Percentiles rank a stretch among this genome's conserved stretches.
phyloP scores from a whole-genome alignment of 192 early-diverging fungal genomes.

The Coemansia erecta region DNA sequence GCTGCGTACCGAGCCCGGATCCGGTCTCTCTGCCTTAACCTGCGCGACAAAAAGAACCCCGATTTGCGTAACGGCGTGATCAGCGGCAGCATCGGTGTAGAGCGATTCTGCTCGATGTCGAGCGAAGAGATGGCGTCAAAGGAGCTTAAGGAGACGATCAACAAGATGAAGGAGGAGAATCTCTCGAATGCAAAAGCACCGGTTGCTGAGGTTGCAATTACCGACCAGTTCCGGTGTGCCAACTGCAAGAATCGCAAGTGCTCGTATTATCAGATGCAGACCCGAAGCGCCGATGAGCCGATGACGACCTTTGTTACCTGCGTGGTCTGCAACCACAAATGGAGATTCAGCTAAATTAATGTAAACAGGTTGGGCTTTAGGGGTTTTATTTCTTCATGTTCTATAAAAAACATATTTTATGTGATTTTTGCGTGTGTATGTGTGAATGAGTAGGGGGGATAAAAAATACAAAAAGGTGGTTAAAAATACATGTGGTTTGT shows the following conservation, averaged over 20 bases:
- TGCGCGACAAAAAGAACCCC: conserved; percentile 78
- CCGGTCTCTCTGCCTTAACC: conserved; percentile 72
- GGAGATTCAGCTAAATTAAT: conserved; percentile 61
- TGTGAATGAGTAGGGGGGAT: neutral
- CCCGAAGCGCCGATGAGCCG: conserved; percentile 95
- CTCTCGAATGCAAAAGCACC: conserved; percentile 79
- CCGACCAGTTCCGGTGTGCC: conserved; percentile 92
- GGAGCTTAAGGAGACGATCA: conserved; percentile 68
- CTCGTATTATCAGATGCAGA: conserved; percentile 96
- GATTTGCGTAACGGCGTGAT: conserved; percentile 68
- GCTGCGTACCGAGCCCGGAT: conserved; percentile 72
- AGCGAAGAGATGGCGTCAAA: conserved; percentile 92
- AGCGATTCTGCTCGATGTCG: conserved; percentile 75
- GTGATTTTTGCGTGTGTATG: neutral
- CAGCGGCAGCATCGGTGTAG: conserved; percentile 61
- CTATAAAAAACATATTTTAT: no score
- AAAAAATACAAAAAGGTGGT: conserved; percentile 2
- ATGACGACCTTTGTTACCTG: conserved; percentile 99
- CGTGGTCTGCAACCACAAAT: conserved; percentile 75
- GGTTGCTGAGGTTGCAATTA: conserved; percentile 71
- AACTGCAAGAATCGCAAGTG: conserved; percentile 85
- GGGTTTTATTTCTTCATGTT: no score
- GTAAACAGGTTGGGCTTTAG: no score
- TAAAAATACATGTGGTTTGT: neutral
- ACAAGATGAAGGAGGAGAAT: conserved; percentile 68